Evolutionary conservation across 148 eudicot genomes (phyloP).

Genomic region (Rhododendron henanense): DNA sequence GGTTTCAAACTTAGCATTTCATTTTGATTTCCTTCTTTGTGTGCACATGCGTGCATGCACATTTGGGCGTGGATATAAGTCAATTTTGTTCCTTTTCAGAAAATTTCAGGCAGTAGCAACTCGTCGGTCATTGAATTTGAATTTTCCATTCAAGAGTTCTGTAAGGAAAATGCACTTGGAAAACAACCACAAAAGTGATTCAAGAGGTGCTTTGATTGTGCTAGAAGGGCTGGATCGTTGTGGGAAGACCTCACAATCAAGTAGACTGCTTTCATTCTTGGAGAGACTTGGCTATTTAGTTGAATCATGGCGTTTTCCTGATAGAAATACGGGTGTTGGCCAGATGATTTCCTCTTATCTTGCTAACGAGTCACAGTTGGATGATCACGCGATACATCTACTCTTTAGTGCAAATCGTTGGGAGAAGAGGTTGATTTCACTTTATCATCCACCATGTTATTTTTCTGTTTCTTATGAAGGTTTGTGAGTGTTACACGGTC

Average conservation of each 20-base stretch:
- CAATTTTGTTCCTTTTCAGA: constrained; percentile 8
- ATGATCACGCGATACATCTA: constrained; percentile 79
- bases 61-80: background rate
- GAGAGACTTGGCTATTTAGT: constrained; percentile 53
- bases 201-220: constrained; percentile 89
- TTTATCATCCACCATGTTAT: background rate
- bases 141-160: constrained; percentile 22
- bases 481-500: background rate
- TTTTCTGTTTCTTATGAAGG: background rate
- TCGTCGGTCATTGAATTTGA: constrained; percentile 18
- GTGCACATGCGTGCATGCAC: no score
- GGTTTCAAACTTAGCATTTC: background rate
- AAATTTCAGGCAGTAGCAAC: constrained; percentile 15
- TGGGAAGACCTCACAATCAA: constrained; percentile 84
- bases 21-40: background rate
- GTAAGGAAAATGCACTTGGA: constrained; percentile 54
- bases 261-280: constrained; percentile 46
- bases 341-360: constrained; percentile 85
- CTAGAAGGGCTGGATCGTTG: constrained; percentile 94
- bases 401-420: constrained; percentile 95
- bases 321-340: constrained; percentile 74
- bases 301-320: constrained; percentile 90
- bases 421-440: constrained; percentile 76
- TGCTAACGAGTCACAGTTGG: constrained; percentile 69
- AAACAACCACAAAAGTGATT: constrained; percentile 10